These are phyloP conservation scores for Aspergillus ibericus DNA, from an alignment of 2,329 filamentous ascomycete species.

Conservation along the genomic window DNA sequence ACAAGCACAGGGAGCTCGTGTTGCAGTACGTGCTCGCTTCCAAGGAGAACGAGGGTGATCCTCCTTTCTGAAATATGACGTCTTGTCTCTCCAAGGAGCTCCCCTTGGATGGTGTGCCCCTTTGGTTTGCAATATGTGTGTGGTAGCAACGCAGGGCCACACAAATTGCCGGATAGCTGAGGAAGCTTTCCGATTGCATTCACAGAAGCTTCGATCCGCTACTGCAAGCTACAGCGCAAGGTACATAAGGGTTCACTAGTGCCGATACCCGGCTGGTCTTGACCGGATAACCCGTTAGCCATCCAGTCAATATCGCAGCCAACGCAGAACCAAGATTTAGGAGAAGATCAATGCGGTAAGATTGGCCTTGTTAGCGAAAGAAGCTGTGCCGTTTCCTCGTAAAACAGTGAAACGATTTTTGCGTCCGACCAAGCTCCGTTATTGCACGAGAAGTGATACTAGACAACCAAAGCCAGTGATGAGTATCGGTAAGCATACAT, in stretches of 20 bases:
- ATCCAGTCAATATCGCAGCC: background rate
- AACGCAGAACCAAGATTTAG: background rate
- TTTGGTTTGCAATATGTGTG: background rate
- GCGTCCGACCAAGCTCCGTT: background rate
- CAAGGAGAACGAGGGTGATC: background rate
- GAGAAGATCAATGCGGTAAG: background rate
- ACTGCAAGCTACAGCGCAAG: conserved; percentile 2
- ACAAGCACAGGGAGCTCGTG: background rate
- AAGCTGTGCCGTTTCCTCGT: background rate
- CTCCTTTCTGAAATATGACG: background rate
- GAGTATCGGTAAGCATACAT: background rate
- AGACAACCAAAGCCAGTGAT: background rate
- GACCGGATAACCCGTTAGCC: background rate
- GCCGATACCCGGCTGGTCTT: background rate
- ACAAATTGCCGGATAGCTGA: background rate
- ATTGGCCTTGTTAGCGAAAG: background rate
- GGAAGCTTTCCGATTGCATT: background rate
- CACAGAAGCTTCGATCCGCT: background rate
- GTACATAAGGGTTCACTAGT: conserved; percentile 1
- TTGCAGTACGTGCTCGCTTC: background rate
- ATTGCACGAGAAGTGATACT: background rate
- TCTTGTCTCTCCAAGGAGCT: background rate
- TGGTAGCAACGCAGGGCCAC: background rate
- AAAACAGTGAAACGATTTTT: background rate
- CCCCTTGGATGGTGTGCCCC: background rate